Evolutionary conservation across 495 filamentous ascomycete species (phyloP), one percentile per base, ranked within the genome.

Genomic region (Lasiosphaeria miniovina): DNA sequence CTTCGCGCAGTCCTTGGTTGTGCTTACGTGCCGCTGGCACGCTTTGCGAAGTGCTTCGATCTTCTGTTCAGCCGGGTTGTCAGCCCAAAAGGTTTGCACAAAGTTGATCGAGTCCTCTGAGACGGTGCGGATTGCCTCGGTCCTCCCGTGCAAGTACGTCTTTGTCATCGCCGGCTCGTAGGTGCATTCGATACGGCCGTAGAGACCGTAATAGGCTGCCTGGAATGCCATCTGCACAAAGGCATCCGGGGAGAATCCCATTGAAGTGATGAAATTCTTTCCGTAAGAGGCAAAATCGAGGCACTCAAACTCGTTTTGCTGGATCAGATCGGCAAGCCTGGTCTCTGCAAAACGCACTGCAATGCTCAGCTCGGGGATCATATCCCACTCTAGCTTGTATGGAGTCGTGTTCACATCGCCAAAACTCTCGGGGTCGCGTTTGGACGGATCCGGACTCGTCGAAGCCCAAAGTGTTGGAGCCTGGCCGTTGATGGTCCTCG

Each of bases 161-260:
- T 98, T 98, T 14, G 94, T 98, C 94, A 98, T 98, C 34, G 94
- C 92, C 14, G 94, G 95, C 74, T 98, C 94, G 71, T 98, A 98
- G 3, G 90, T 93, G 68, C 90, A 95, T 74, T 98, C 94, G 5
- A 96, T 81, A 4, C 91, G 85, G 6, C 94, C 94, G 65, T 98
- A 98, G 36, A 98, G 85, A 35, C 95, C 94, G 67, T 98, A 98
- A 77, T 98, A 98, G 12, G 95, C 94, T 34, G 94, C 94, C 73
- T 98, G 94, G 78, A 96, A 98, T 4, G 94, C 95, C 94, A 98
- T 98, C 72, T 98, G 94, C 36, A 98, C 90, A 64, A 96, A 98
- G 2, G 94, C 94, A 71, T 98, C 94, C 0, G 94, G 94, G 0
- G 94, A 97, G 70, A 98, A 95, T 32, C 95, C 95, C 83, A 91